These are phyloP conservation scores for Grammothele lineata DNA, from an alignment of 768 basidiomycete genomes.

Conservation along the genomic window DNA sequence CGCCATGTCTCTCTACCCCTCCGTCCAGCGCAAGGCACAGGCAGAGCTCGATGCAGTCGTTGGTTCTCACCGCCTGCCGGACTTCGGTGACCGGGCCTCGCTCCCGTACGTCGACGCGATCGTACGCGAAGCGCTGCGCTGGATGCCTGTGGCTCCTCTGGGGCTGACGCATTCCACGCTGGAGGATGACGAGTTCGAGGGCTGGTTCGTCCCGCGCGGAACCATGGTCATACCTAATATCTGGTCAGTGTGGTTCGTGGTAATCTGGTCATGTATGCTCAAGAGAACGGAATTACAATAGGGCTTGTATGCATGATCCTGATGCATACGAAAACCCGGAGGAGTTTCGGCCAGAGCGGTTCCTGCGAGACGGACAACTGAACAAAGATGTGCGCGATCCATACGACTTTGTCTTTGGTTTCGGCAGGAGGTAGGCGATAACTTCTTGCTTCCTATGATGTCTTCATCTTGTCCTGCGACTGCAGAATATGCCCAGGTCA, in stretches of 20 bases:
- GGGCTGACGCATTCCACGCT: constrained; percentile 1
- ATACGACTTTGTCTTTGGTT: constrained; percentile 16
- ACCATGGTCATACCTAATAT: constrained; percentile 7
- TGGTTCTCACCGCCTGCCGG: constrained; percentile 27
- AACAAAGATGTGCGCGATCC: neutral
- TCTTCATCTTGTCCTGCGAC: neutral
- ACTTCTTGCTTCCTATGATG: neutral
- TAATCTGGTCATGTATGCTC: neutral
- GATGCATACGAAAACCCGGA: constrained; percentile 3
- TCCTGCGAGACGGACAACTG: neutral
- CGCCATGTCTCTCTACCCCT: constrained; percentile 24
- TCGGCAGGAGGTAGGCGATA: constrained; percentile 16
- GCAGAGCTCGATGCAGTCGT: constrained; percentile 36
- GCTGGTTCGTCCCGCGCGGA: constrained; percentile 3
- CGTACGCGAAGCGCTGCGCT: constrained; percentile 25
- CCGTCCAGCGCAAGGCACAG: constrained; percentile 29
- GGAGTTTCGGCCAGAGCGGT: constrained; percentile 7
- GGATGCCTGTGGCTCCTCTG: constrained; percentile 10
- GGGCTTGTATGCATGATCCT: constrained; percentile 7
- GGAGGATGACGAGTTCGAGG: constrained; percentile 2
- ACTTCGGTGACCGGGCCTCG: constrained; percentile 16
- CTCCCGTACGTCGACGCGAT: constrained; percentile 29
- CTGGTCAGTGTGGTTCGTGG: constrained; percentile 8
- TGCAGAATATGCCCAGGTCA: constrained; percentile 5
- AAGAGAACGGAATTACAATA: neutral